Evolutionary conservation across 352 stramenopile genomes (phyloP).

Genomic region (Stramenopiles sp.): DNA sequence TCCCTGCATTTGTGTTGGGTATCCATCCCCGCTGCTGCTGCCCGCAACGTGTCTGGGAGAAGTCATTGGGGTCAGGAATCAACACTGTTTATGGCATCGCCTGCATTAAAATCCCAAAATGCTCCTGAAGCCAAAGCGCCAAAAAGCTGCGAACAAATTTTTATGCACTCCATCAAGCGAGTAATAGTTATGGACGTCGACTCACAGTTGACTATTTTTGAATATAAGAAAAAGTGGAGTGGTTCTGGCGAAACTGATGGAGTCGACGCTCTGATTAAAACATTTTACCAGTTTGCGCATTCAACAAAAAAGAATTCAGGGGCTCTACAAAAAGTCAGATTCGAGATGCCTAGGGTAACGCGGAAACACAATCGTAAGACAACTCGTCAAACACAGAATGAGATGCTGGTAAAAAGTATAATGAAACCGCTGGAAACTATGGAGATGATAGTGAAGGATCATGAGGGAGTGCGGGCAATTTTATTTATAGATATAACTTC

Average conservation of each 20-base stretch:
- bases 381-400: background rate
- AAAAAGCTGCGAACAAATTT: background rate
- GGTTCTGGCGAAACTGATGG: background rate
- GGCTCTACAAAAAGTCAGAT: background rate
- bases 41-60: too few species aligned
- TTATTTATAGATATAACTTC: background rate
- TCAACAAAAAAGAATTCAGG: background rate
- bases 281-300: constrained; percentile 11
- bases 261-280: constrained; percentile 3
- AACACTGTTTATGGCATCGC: too few species aligned
- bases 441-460: background rate
- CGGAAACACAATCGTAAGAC: background rate
- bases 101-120: too few species aligned
- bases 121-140: too few species aligned
- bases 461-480: background rate
- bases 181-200: background rate
- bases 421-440: background rate
- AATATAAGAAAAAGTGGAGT: background rate
- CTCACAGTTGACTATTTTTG: background rate
- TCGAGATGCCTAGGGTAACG: background rate
- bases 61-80: too few species aligned
- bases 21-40: too few species aligned
- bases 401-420: background rate
- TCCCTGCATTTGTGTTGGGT: too few species aligned
- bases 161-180: background rate